Evolutionary conservation across 129 eudicot genomes (phyloP), one percentile per base, ranked within the genome.

Genomic region (Tanacetum coccineum): DNA sequence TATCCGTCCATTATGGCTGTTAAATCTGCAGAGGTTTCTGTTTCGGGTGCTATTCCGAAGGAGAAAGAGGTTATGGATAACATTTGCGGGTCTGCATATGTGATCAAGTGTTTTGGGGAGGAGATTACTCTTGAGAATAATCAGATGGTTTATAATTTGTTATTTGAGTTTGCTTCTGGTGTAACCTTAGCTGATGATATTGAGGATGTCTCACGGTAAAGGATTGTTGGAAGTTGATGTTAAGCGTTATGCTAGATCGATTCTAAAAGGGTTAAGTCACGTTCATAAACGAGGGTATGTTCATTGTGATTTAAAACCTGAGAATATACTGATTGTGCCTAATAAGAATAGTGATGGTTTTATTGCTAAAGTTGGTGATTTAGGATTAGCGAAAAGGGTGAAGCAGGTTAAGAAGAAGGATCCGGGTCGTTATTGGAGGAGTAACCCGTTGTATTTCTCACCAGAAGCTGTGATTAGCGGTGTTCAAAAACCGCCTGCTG

Each of bases 241-340:
- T 4, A 85, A 46, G 72, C 56, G 49, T 6, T 62, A 79, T 55
- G 63, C 88, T 13, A 78, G 82, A 71, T 81, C 82, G 5, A 80
- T 84, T 50, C 88, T 88, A 13, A 63, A 47, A 26, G 95, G 91
- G 30, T 68, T 87, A 21, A 42, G 54, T 63, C 70, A 76, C 45
- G 70, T 82, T 52, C 95, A 84, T 67, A 52, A 28, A 0, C 22
- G 53, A 9, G 86, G 91, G 14, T 87, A 87, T 59, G 95, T 81
- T 56, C 95, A 87, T 70, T 79, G 95, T 26, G 95, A 87, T 84
- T 71, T 84, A 52, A 81, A 87, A 73, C 95, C 91, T 11, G 53
- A 48, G 7, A 48, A 3, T 48, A 48, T 48, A 11, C 13, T 13
- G 53, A 13, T 48, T 48, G 17, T 48, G 15, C 17, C 15, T 48